Evolutionary conservation across 2,329 filamentous ascomycete species (phyloP), one percentile per base, ranked within the genome.

Genomic region (Leptographium wingfieldii): DNA sequence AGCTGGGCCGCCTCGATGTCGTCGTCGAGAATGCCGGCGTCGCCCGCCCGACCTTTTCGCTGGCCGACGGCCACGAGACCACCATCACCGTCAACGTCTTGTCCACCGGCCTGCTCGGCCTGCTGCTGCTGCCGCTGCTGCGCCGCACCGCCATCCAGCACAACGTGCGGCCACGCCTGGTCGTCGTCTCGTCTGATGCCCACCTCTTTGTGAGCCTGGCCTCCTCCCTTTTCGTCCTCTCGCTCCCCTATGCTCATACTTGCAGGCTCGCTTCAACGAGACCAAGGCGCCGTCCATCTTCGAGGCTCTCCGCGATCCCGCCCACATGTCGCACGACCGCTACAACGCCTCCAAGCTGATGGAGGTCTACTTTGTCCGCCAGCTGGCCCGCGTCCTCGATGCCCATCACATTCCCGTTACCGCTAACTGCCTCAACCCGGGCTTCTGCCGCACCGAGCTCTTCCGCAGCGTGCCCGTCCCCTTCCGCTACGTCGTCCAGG

Each of bases 1-100:
- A 63, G 52, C 65, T 78, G 35, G 70, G 72, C 4, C 67, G 77
- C 11, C 65, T 79, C 22, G 76, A 79, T 60, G 68, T 71, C 3
- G 62, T 79, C 0, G 60, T 79, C 9, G 68, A 71, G 56, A 79
- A 77, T 57, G 77, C 76, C 1, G 70, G 68, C 22, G 58, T 75
- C 1, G 64, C 67, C 9, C 63, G 61, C 27, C 61, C 60, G 7
- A 22, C 48, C 4, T 60, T 22, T 43, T 52, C 58, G 16, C 52
- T 59, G 35, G 57, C 68, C 49, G 62, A 67, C 25, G 76, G 74
- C 2, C 70, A 73, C 58, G 77, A 80, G 66, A 65, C 65, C 16
- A 73, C 69, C 33, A 65, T 79, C 56, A 74, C 73, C 3, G 71
- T 79, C 54, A 80, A 80, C 64, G 73, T 79, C 22, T 67, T 80